Evolutionary conservation across 495 filamentous ascomycete species (phyloP).

Genomic region (Penicillium steckii): DNA sequence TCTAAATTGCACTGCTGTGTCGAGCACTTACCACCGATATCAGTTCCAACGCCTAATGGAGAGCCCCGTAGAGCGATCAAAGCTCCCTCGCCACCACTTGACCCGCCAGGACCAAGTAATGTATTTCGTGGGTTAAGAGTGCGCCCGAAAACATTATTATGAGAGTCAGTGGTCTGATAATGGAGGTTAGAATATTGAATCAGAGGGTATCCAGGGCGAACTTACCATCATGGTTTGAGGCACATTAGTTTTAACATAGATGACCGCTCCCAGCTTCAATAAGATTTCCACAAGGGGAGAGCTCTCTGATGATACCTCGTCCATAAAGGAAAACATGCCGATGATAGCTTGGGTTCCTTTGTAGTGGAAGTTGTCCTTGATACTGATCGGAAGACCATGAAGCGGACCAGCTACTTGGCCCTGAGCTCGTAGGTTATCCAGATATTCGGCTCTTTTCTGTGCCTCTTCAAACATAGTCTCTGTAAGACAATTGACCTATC

Average conservation of each 20-base stretch:
- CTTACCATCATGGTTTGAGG: constrained; percentile 44
- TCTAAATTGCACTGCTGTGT: neutral
- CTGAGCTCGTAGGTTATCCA: constrained; percentile 33
- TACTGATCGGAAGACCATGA: constrained; percentile 61
- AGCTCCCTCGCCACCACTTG: constrained; percentile 59
- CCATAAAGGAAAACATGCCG: constrained; percentile 22
- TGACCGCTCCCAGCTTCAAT: constrained; percentile 36
- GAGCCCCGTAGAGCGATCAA: constrained; percentile 34
- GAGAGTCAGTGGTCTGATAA: constrained; percentile 36
- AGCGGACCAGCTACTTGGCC: constrained; percentile 53
- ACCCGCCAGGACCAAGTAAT: constrained; percentile 51
- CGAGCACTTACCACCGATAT: constrained; percentile 36
- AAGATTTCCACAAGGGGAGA: constrained; percentile 25
- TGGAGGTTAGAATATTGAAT: neutral
- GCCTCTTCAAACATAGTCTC: constrained; percentile 54
- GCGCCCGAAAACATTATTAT: constrained; percentile 59
- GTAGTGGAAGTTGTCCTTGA: constrained; percentile 60
- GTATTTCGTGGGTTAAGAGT: constrained; percentile 56
- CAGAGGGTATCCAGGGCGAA: constrained; percentile 18
- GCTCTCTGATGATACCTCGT: constrained; percentile 10
- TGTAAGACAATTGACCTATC: constrained; percentile 52
- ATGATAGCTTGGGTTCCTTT: constrained; percentile 40
- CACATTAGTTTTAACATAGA: constrained; percentile 60
- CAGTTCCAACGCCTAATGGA: constrained; percentile 37
- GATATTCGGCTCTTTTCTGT: constrained; percentile 27